Conservation (phyloP, 106 monocot genomes). For the Dendrobium officinale region DNA sequence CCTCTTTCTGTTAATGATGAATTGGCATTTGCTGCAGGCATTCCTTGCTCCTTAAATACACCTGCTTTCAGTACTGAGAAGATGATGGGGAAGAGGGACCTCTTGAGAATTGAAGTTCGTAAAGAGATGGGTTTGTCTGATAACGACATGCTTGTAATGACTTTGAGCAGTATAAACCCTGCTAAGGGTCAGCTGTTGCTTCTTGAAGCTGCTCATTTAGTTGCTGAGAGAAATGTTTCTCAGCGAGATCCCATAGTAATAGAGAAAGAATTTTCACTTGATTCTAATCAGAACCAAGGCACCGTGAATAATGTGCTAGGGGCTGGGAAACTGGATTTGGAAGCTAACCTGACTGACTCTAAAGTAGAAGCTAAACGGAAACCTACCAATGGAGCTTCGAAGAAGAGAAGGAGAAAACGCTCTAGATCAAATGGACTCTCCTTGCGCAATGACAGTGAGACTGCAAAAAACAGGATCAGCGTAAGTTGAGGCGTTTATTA, state of each 20-base stretch:
- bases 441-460: conserved; percentile 5
- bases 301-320: conserved; percentile 6
- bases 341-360: conserved; percentile 22
- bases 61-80: conserved; percentile 49
- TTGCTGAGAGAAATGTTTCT: conserved; percentile 38
- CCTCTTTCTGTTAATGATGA: conserved; percentile 96
- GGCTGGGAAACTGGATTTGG: conserved; percentile 3
- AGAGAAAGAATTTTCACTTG: conserved; percentile 23
- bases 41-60: conserved; percentile 65
- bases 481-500: conserved; percentile 36
- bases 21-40: conserved; percentile 77
- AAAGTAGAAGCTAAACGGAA: conserved; percentile 9
- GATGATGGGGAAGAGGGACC: conserved; percentile 58
- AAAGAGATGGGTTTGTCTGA: conserved; percentile 82
- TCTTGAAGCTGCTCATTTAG: conserved; percentile 69
- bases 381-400: conserved; percentile 11
- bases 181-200: conserved; percentile 77
- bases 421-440: conserved; percentile 19
- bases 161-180: conserved; percentile 86
- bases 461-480: conserved; percentile 5
- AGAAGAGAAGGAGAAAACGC: conserved; percentile 32
- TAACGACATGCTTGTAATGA: conserved; percentile 73
- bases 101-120: conserved; percentile 58
- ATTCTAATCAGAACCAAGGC: conserved; percentile 29
- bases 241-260: conserved; percentile 20